A percentile compares a stretch with the other conserved stretches of the same genome.
phyloP scores from a whole-genome alignment of 345 rosid species.

The Populus euphratica region DNA sequence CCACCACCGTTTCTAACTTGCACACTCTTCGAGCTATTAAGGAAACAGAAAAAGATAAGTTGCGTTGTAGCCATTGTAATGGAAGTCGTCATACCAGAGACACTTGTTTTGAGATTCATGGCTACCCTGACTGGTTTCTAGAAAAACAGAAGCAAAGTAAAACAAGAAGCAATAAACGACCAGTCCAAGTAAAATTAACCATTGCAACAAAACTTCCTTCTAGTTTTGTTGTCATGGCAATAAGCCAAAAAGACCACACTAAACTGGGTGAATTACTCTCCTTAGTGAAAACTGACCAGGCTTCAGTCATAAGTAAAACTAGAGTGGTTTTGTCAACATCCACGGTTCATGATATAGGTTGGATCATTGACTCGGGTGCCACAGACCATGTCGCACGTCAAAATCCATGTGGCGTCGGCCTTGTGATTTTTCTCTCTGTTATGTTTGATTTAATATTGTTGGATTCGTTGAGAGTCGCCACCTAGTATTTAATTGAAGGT shows the following conservation, averaged over 20 bases:
- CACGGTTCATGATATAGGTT: neutral
- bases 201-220: neutral
- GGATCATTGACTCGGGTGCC: neutral
- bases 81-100: neutral
- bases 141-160: neutral
- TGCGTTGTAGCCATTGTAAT: neutral
- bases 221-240: no score
- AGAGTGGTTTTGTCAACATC: neutral
- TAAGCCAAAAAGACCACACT: neutral
- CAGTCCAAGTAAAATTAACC: neutral
- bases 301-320: no score
- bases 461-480: no score
- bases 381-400: no score
- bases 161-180: neutral
- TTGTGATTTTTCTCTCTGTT: no score
- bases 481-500: no score
- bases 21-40: rapidly evolving
- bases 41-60: neutral
- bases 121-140: neutral
- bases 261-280: neutral
- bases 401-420: no score
- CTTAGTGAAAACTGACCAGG: no score
- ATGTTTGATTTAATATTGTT: no score
- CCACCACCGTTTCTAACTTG: neutral
- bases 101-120: neutral